Percentiles rank a stretch among this genome's conserved stretches.
These are phyloP conservation scores for Daldinia sp. DNA, from an alignment of 2,329 filamentous ascomycete species.

Conservation along the genomic window DNA sequence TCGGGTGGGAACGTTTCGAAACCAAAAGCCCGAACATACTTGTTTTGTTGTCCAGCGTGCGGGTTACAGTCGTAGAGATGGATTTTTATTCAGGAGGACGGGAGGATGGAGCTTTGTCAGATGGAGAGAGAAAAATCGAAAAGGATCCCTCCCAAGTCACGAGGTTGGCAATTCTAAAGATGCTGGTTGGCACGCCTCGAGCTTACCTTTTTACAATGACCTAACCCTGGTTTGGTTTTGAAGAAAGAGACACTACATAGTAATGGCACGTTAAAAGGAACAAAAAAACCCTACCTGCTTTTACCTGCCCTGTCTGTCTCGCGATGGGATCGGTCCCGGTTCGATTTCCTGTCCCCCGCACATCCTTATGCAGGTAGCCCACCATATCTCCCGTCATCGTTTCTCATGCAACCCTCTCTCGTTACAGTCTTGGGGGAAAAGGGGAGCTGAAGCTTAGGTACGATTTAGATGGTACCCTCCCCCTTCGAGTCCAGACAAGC, in stretches of 20 bases:
- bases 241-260: constrained; percentile 20
- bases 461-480: constrained; percentile 10
- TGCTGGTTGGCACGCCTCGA: constrained; percentile 29
- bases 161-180: constrained; percentile 28
- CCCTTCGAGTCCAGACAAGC: constrained; percentile 6
- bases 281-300: constrained; percentile 10
- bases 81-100: constrained; percentile 28
- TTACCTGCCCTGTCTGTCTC: constrained; percentile 25
- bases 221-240: constrained; percentile 11
- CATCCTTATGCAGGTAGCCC: constrained; percentile 44
- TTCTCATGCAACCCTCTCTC: constrained; percentile 35
- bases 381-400: constrained; percentile 43
- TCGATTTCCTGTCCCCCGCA: constrained; percentile 43
- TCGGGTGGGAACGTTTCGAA: constrained; percentile 41
- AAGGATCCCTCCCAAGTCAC: constrained; percentile 35
- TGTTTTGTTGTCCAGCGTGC: constrained; percentile 35
- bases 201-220: neutral
- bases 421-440: constrained; percentile 12
- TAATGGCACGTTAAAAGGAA: constrained; percentile 2
- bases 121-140: no score
- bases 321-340: constrained; percentile 39
- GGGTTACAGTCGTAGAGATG: constrained; percentile 37
- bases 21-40: constrained; percentile 35
- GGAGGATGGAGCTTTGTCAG: constrained; percentile 25
- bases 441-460: constrained; percentile 34